phyloP scores from a whole-genome alignment of 129 eudicot genomes.

The Flaveria bidentis region DNA sequence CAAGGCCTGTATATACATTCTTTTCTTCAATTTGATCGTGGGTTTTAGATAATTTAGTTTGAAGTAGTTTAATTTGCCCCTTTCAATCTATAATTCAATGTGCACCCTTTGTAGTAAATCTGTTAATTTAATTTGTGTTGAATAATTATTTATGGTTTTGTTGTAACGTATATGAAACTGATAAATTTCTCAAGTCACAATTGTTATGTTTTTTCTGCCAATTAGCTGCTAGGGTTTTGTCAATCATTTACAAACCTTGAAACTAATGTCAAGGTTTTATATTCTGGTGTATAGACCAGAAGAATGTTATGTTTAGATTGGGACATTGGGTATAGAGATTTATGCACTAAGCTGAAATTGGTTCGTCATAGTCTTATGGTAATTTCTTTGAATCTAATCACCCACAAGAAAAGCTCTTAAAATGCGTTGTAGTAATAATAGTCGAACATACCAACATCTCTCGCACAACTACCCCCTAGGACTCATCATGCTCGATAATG shows the following conservation, averaged over 20 bases:
- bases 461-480: no score
- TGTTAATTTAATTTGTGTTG: neutral
- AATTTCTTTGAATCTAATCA: neutral
- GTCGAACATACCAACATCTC: neutral
- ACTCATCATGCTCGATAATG: no score
- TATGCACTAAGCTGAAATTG: constrained; percentile 7
- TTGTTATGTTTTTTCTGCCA: constrained; percentile 10
- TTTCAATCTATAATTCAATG: neutral
- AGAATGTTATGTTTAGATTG: constrained; percentile 14
- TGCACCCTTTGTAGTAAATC: neutral
- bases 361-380: neutral
- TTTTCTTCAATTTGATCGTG: no score
- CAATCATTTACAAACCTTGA: constrained; percentile 18
- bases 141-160: neutral
- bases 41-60: no score
- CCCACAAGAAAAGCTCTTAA: neutral
- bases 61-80: no score
- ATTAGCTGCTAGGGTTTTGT: constrained; percentile 12
- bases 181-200: neutral
- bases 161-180: neutral
- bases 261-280: neutral
- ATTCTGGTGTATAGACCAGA: neutral
- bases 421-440: no score
- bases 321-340: constrained; percentile 14
- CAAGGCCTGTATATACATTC: no score